phyloP scores from a whole-genome alignment of 768 basidiomycete species.

The Lepiota subincarnata region DNA sequence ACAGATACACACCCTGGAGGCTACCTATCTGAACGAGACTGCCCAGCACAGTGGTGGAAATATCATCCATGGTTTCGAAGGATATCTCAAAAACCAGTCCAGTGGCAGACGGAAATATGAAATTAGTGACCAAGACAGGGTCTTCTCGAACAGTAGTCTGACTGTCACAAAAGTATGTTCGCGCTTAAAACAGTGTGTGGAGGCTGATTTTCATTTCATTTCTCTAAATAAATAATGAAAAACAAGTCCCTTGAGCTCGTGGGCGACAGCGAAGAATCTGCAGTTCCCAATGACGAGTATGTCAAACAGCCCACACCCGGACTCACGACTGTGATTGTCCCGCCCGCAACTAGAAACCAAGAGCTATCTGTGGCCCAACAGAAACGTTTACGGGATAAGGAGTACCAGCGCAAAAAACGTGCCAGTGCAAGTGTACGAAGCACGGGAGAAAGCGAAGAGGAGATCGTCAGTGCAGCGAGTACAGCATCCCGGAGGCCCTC shows the following conservation, averaged over 20 bases:
- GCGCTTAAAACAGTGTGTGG: too few species aligned
- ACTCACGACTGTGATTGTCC: conserved; percentile 72
- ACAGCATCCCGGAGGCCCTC: conserved; percentile 54
- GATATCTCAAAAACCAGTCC: conserved; percentile 76
- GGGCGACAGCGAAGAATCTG: conserved; percentile 63
- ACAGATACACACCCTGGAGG: conserved; percentile 76
- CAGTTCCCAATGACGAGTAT: conserved; percentile 56
- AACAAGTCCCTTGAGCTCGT: conserved; percentile 69
- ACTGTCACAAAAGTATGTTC: conserved; percentile 60
- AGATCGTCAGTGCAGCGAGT: conserved; percentile 43
- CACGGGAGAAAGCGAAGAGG: conserved; percentile 74
- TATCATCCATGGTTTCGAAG: conserved; percentile 84
- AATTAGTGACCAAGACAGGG: conserved; percentile 69
- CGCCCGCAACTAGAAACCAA: conserved; percentile 64
- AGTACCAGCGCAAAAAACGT: conserved; percentile 77
- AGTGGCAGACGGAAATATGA: conserved; percentile 68
- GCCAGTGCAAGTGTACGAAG: conserved; percentile 61
- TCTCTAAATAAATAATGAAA: too few species aligned
- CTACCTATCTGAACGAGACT: conserved; percentile 73
- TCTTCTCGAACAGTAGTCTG: conserved; percentile 79
- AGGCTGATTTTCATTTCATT: not conserved
- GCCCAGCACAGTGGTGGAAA: conserved; percentile 76
- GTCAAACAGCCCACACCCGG: conserved; percentile 66
- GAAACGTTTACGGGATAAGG: conserved; percentile 74
- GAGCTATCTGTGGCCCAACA: conserved; percentile 69